Base-by-base conservation (phyloP, 495 filamentous ascomycete genomes). In the Pseudotulostoma volvatum region DNA sequence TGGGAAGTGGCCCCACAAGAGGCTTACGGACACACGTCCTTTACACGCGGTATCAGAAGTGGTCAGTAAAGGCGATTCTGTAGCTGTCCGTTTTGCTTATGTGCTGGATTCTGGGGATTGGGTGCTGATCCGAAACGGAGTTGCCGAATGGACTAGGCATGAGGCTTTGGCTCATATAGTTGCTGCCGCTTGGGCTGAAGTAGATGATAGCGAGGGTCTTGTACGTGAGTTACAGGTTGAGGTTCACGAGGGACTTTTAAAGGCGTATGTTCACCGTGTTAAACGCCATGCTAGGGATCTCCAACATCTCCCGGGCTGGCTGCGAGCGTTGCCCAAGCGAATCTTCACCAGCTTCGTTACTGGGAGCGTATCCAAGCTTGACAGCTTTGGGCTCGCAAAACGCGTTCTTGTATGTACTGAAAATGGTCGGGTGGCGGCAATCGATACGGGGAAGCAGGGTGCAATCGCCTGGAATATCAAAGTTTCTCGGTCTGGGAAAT, bases 381-480 rank as follows among this genome's bases (percentile, higher is more conserved):
- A 95, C 51, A 75, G 70, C 50, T 96, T 95, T 53, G 90, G 88
- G 18, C 82, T 93, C 51, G 71, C 77, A 42, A 93, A 92, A 55
- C 60, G 88, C 21, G 71, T 79, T 4, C 64, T 94, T 43, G 66
- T 92, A 33, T 87, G 83, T 4, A 94, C 88, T 5, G 67, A 75
- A 41, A 74, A 73, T 39, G 88, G 88, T 7, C 74, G 81, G 37
- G 55, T 96, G 5, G 81, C 81, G 41, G 80, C 76, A 5, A 64
- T 97, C 21, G 77, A 93, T 50, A 68, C 75, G 28, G 84, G 79
- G 5, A 79, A 76, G 34, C 69, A 79, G 28, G 85, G 84, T 4
- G 63, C 65, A 16, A 61, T 92, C n/a, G 59, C 80, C 7, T 95
- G 88, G 88, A 72, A 60, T 35, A 64, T 68, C 33, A 66, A 77